Conservation (phyloP, 73 alveolate genomes). For the Paramecium caudatum region DNA sequence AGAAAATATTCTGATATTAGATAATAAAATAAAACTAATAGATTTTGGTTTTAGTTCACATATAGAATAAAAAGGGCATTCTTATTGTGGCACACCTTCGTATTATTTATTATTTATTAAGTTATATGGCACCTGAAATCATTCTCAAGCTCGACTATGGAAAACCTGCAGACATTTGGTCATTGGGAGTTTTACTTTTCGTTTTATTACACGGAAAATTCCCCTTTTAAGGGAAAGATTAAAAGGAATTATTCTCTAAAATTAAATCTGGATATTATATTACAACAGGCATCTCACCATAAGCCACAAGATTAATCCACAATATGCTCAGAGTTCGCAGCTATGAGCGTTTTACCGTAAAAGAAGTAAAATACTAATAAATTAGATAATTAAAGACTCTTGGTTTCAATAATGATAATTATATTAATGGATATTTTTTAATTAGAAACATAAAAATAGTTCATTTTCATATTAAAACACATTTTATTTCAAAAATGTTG, state of each 20-base stretch:
- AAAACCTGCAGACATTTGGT: conserved; percentile 87
- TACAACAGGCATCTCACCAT: not conserved
- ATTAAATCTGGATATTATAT: conserved; percentile 80
- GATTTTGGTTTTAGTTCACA: conserved; percentile 87
- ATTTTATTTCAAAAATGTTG: too few relatives aligned
- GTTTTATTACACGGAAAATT: conserved; percentile 79
- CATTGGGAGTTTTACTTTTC: conserved; percentile 81
- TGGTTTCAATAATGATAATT: conserved; percentile 60
- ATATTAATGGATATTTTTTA: too few relatives aligned
- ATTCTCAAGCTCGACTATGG: conserved; percentile 81
- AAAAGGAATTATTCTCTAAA: conserved; percentile 76
- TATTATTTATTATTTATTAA: not conserved
- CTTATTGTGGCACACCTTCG: conserved; percentile 89
- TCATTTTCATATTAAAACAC: too few relatives aligned
- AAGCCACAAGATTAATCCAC: not conserved
- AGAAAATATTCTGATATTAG: conserved; percentile 84
- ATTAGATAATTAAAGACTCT: conserved; percentile 3
- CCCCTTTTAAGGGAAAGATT: conserved; percentile 78
- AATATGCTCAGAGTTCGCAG: conserved; percentile 24
- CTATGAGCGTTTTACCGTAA: conserved; percentile 4
- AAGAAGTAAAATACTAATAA: not conserved
- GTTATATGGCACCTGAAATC: conserved; percentile 90
- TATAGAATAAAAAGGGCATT: conserved; percentile 75
- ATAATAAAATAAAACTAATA: conserved; percentile 80
- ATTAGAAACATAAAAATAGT: too few relatives aligned